These are phyloP conservation scores for Arthrobotrys entomopaga DNA, from an alignment of 2,329 filamentous ascomycete species.

Conservation along the genomic window DNA sequence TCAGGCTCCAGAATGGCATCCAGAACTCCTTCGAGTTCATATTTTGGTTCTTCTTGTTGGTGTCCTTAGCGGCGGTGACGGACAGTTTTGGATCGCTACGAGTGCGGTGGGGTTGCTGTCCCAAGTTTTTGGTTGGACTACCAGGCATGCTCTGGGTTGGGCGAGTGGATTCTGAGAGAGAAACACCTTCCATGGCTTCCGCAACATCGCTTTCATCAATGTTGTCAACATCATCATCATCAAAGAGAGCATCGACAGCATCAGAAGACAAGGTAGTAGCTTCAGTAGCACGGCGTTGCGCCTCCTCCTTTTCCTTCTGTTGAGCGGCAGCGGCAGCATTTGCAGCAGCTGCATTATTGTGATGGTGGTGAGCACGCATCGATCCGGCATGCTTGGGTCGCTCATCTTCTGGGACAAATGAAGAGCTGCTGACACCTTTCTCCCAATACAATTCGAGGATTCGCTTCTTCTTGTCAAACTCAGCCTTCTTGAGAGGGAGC, in stretches of 20 bases:
- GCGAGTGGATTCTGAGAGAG: conserved; percentile 77
- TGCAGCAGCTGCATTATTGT: conserved; percentile 76
- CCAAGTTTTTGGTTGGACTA: conserved; percentile 81
- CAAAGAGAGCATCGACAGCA: conserved; percentile 93
- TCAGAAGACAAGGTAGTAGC: conserved; percentile 93
- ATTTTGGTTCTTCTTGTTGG: conserved; percentile 74
- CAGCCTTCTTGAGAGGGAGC: conserved; percentile 97
- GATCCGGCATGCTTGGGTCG: conserved; percentile 83
- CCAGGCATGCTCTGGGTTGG: conserved; percentile 95
- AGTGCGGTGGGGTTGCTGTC: conserved; percentile 81
- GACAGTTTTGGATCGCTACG: conserved; percentile 94
- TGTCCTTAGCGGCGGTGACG: conserved; percentile 74
- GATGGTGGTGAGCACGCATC: conserved; percentile 77
- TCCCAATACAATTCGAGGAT: conserved; percentile 98
- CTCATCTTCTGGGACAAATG: conserved; percentile 96
- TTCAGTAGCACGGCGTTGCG: conserved; percentile 90
- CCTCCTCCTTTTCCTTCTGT: conserved; percentile 88
- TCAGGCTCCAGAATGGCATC: conserved; percentile 83
- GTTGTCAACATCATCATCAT: conserved; percentile 84
- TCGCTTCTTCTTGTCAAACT: conserved; percentile 95
- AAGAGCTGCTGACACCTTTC: conserved; percentile 96
- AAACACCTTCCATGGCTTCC: conserved; percentile 91
- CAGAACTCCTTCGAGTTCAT: conserved; percentile 84
- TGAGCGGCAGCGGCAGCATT: conserved; percentile 83
- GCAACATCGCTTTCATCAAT: conserved; percentile 78